A percentile compares a stretch with the other conserved stretches of the same genome.
These are phyloP conservation scores for Cutaneotrichosporon cutaneum DNA, from an alignment of 1,284 basidiomycete species.

Conservation along the genomic window DNA sequence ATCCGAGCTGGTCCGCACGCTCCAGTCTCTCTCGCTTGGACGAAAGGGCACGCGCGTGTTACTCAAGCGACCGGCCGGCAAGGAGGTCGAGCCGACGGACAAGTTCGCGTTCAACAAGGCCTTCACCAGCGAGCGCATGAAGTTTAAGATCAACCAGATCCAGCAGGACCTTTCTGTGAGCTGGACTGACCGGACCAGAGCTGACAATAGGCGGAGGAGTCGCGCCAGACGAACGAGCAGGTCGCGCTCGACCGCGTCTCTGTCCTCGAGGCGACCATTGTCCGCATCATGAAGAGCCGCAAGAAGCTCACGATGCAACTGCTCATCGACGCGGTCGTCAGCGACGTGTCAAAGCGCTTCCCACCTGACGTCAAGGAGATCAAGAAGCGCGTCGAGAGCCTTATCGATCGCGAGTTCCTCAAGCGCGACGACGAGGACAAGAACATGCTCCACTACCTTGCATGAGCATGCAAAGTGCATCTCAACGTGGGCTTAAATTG, in stretches of 20 bases:
- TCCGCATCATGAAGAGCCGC: constrained; percentile 88
- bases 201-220: constrained; percentile 71
- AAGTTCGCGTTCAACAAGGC: constrained; percentile 76
- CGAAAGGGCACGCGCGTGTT: constrained; percentile 76
- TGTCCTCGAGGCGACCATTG: constrained; percentile 88
- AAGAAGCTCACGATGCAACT: constrained; percentile 79
- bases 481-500: background rate
- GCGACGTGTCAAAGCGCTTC: constrained; percentile 62
- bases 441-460: constrained; percentile 73
- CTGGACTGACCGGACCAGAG: constrained; percentile 5
- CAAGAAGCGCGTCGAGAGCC: constrained; percentile 74
- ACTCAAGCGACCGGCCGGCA: constrained; percentile 72
- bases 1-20: constrained; percentile 71
- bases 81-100: constrained; percentile 75
- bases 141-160: constrained; percentile 93
- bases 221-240: constrained; percentile 72
- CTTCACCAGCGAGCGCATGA: constrained; percentile 75
- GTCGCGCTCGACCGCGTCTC: constrained; percentile 85
- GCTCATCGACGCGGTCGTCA: constrained; percentile 60
- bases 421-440: constrained; percentile 62
- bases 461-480: constrained; percentile 56
- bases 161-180: constrained; percentile 83
- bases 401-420: constrained; percentile 80
- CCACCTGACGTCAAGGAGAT: constrained; percentile 63
- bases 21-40: constrained; percentile 89